Evolutionary conservation across 2,329 filamentous ascomycete species (phyloP).

Genomic region (Hymenoscyphus fraxineus): DNA sequence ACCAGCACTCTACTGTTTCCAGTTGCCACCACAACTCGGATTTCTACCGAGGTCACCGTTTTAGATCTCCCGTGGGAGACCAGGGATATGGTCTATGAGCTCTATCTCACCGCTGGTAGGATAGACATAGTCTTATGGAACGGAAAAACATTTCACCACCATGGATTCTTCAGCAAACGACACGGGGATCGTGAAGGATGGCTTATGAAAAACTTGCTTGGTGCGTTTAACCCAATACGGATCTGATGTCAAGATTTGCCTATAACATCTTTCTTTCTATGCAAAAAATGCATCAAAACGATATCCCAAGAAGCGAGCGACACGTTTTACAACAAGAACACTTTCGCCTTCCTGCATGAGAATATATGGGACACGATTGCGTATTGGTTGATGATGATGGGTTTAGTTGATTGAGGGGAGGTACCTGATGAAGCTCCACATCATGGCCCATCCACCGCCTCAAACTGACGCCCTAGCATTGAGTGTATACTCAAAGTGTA

Average conservation of each 20-base stretch:
- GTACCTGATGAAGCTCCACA: background rate
- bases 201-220: background rate
- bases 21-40: background rate
- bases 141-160: background rate
- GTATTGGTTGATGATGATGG: background rate
- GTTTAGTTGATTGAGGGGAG: background rate
- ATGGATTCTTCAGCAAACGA: background rate
- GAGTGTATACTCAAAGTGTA: no score
- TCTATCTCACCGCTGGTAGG: background rate
- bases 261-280: conserved; percentile 1
- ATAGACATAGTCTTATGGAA: background rate
- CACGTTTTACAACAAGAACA: conserved; percentile 3
- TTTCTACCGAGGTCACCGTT: background rate
- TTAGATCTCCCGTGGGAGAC: background rate
- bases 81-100: background rate
- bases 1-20: background rate
- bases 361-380: background rate
- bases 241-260: background rate
- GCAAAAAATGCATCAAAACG: conserved; percentile 1
- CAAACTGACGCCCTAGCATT: background rate
- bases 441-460: background rate
- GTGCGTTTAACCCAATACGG: background rate
- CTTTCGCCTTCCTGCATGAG: background rate
- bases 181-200: background rate
- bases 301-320: background rate